Conservation (phyloP, 1,284 basidiomycete species). For the Blastosporella zonata region DNA sequence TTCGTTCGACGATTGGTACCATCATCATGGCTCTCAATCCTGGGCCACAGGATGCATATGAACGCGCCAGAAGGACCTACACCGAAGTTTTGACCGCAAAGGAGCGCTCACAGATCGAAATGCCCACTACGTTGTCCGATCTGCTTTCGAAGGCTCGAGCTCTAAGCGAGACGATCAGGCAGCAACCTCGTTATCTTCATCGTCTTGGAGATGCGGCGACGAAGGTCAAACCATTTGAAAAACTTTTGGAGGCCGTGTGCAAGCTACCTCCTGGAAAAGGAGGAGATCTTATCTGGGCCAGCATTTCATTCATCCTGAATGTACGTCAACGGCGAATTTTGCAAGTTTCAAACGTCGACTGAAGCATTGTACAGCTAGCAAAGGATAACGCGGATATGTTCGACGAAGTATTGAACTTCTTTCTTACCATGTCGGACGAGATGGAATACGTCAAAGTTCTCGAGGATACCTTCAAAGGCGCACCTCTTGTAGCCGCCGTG, state of each 20-base stretch:
- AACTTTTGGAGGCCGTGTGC: neutral
- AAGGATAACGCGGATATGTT: constrained; percentile 3
- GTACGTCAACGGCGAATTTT: neutral
- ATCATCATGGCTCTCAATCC: neutral
- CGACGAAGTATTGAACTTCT: constrained; percentile 8
- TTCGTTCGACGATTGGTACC: no score
- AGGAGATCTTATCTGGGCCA: constrained; percentile 2
- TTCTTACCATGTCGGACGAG: constrained; percentile 8
- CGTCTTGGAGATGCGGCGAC: neutral
- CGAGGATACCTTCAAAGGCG: constrained; percentile 3
- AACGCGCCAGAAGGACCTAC: constrained; percentile 1
- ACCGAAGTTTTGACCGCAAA: constrained; percentile 3
- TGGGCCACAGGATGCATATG: neutral
- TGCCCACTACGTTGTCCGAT: neutral
- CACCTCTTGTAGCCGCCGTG: neutral
- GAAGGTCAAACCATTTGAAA: constrained; percentile 1
- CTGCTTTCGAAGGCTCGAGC: neutral
- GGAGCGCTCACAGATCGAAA: constrained; percentile 2
- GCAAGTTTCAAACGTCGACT: neutral
- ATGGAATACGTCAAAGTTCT: constrained; percentile 2
- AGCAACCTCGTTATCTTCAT: neutral
- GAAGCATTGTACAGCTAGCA: neutral
- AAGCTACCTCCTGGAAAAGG: neutral
- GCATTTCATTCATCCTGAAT: neutral
- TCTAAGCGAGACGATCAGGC: neutral